These are phyloP conservation scores for Myriosclerotinia duriaeana DNA, from an alignment of 2,329 filamentous ascomycete species.

Conservation along the genomic window DNA sequence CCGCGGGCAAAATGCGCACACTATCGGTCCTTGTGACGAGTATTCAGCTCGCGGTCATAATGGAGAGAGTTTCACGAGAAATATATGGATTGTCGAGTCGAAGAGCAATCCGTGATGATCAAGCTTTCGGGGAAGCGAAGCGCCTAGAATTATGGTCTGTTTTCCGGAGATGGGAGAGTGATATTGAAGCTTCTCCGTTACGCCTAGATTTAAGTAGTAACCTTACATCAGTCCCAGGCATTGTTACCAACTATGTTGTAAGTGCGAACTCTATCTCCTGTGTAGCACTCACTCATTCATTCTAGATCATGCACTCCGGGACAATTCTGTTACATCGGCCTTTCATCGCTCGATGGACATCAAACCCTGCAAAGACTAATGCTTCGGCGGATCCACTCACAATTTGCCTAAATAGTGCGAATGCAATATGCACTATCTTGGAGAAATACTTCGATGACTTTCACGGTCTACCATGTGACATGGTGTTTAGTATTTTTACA, in stretches of 20 bases:
- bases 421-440: conserved; percentile 36
- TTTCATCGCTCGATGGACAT: conserved; percentile 36
- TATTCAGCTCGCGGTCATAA: conserved; percentile 32
- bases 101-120: conserved; percentile 36
- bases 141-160: conserved; percentile 33
- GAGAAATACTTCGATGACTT: conserved; percentile 38
- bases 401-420: conserved; percentile 36
- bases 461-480: conserved; percentile 38
- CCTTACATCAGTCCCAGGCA: conserved; percentile 35
- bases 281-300: conserved; percentile 1
- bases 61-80: conserved; percentile 35
- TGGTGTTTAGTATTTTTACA: conserved; percentile 39
- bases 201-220: conserved; percentile 35
- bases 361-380: conserved; percentile 25
- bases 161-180: conserved; percentile 34
- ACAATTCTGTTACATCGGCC: conserved; percentile 39
- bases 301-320: conserved; percentile 34
- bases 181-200: conserved; percentile 35
- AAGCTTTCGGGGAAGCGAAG: conserved; percentile 31
- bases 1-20: conserved; percentile 35
- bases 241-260: conserved; percentile 39
- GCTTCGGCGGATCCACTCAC: conserved; percentile 28
- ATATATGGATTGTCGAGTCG: conserved; percentile 37
- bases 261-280: conserved; percentile 14
- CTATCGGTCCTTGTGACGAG: conserved; percentile 37